These are phyloP conservation scores for Solanum hybrid DNA, from an alignment of 305 asterid genomes.

Conservation along the genomic window DNA sequence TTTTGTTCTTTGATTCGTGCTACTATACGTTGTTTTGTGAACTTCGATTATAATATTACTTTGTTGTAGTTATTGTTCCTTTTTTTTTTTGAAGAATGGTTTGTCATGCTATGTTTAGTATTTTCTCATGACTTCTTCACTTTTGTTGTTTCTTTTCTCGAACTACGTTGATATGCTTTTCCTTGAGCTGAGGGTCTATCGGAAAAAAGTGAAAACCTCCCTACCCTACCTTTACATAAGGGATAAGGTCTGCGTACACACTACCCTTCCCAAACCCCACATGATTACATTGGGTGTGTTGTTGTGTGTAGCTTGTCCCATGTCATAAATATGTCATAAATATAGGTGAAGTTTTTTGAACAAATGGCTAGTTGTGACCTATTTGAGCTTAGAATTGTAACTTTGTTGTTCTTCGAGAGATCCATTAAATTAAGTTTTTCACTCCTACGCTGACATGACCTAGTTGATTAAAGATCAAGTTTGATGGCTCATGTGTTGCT, in stretches of 20 bases:
- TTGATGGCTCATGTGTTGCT: neutral
- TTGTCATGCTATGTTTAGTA: neutral
- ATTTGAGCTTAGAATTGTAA: neutral
- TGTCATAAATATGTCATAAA: neutral
- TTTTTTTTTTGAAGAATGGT: neutral
- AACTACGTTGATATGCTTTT: neutral
- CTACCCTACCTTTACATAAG: neutral
- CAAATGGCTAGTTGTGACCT: neutral
- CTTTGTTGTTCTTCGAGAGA: neutral
- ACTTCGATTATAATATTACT: neutral
- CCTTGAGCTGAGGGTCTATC: neutral
- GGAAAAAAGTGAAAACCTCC: neutral
- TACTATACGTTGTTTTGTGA: neutral
- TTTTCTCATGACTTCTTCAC: neutral
- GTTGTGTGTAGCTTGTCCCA: neutral
- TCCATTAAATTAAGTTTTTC: neutral
- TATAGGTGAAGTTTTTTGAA: neutral
- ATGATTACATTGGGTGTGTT: neutral
- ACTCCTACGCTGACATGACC: neutral
- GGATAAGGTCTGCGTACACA: neutral
- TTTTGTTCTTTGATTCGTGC: neutral
- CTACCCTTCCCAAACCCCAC: neutral
- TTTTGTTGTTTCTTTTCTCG: neutral
- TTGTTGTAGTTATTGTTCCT: neutral
- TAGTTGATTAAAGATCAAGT: neutral